A percentile compares a stretch with the other conserved stretches of the same genome.
phyloP scores from a whole-genome alignment of 495 filamentous ascomycete species.

The Aspergillus mulundensis region DNA sequence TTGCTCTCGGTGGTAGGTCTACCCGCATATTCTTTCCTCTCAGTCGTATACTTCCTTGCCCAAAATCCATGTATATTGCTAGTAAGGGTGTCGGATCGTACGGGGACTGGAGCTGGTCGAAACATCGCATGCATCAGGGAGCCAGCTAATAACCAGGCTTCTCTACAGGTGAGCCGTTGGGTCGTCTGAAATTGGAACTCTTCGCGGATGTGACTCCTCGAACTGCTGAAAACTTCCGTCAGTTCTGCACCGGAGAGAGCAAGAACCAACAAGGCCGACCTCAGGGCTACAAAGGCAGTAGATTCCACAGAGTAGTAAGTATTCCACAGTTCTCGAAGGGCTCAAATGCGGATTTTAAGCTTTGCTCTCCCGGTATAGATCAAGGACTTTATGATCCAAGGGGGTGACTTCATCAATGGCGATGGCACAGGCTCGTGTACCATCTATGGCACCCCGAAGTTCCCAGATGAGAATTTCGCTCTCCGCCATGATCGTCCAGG shows the following conservation, averaged over 20 bases:
- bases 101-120: not conserved
- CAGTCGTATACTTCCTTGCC: not conserved
- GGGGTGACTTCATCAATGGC: slow-evolving; percentile 92
- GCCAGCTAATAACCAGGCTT: not conserved
- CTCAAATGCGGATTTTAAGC: not conserved
- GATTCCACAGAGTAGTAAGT: slow-evolving; percentile 91
- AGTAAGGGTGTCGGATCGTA: too few relatives aligned
- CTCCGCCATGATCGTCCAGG: slow-evolving; percentile 75
- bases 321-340: too few relatives aligned
- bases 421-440: slow-evolving; percentile 85
- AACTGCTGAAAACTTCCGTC: slow-evolving; percentile 95
- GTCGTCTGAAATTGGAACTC: slow-evolving; percentile 90
- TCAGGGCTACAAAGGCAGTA: slow-evolving; percentile 89
- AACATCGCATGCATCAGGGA: not conserved
- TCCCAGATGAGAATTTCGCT: slow-evolving; percentile 86
- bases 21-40: not conserved
- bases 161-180: slow-evolving; percentile 74
- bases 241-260: slow-evolving; percentile 92
- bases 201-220: slow-evolving; percentile 78
- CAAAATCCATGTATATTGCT: not conserved
- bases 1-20: slow-evolving; percentile 78
- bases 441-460: slow-evolving; percentile 81
- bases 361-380: slow-evolving; percentile 52
- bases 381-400: slow-evolving; percentile 95
- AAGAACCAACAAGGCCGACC: slow-evolving; percentile 77